Conservation (phyloP, 2,329 filamentous ascomycete genomes). For the Daldinia eschscholtzii region DNA sequence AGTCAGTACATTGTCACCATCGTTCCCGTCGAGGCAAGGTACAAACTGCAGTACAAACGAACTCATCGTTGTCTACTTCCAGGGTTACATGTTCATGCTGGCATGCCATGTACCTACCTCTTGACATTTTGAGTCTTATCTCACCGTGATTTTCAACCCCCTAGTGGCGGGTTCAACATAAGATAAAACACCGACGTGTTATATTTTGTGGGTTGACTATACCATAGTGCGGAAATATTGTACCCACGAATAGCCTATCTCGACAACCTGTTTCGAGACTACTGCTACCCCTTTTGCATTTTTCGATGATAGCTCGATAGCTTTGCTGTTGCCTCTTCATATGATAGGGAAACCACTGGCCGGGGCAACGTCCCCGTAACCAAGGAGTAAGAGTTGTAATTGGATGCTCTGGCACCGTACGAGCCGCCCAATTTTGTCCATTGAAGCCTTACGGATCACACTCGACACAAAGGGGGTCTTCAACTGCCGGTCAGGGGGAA, state of each 20-base stretch:
- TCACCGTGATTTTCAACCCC: neutral
- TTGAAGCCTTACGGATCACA: neutral
- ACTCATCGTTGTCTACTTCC: neutral
- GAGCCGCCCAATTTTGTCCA: neutral
- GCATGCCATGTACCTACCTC: neutral
- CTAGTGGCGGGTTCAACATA: neutral
- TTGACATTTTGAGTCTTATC: neutral
- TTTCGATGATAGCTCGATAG: neutral
- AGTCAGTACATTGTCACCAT: neutral
- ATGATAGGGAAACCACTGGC: neutral
- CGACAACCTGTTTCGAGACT: neutral
- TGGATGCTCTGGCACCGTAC: neutral
- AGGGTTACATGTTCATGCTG: too few relatives aligned
- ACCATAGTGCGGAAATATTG: neutral
- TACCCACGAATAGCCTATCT: slow-evolving; percentile 15
- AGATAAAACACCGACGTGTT: slow-evolving; percentile 5
- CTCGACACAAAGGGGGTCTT: neutral
- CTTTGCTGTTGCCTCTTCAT: neutral
- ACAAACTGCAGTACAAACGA: slow-evolving; percentile 2
- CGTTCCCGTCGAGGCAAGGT: neutral
- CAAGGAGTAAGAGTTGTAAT: neutral
- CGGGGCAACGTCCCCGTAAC: neutral
- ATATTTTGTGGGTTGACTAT: slow-evolving; percentile 9
- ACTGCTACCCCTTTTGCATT: slow-evolving; percentile 3
- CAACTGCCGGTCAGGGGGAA: slow-evolving; percentile 6